These are phyloP conservation scores for Schoenoplectus triqueter DNA, from an alignment of 202 grass and related monocot species.

Conservation along the genomic window DNA sequence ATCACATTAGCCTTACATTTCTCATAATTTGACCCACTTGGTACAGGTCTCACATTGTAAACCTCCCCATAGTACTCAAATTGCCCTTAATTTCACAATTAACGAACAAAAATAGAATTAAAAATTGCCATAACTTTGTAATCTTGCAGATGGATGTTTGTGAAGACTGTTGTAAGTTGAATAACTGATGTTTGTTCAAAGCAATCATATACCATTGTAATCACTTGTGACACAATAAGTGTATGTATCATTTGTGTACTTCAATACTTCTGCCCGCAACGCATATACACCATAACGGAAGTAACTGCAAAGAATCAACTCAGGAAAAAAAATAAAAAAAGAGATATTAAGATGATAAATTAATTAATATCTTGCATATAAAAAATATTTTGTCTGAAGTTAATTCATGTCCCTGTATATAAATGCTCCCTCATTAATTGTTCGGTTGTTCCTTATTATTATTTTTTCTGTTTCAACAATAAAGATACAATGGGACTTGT, in stretches of 20 bases:
- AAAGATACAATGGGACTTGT: background rate
- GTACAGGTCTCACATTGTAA: constrained; percentile 42
- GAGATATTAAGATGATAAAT: background rate
- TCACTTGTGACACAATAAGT: constrained; percentile 44
- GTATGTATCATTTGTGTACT: constrained; percentile 33
- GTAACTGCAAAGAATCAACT: constrained; percentile 41
- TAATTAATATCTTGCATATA: background rate
- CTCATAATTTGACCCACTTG: constrained; percentile 35
- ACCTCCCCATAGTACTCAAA: constrained; percentile 44
- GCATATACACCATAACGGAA: constrained; percentile 44
- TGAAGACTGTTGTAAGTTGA: no score
- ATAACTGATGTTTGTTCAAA: background rate
- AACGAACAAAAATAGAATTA: background rate
- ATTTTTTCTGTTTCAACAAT: background rate
- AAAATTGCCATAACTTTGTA: background rate
- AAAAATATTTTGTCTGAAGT: no score
- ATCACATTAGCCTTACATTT: constrained; percentile 39
- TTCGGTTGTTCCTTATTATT: no score
- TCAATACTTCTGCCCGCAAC: constrained; percentile 49
- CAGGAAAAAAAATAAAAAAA: background rate
- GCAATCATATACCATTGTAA: constrained; percentile 42
- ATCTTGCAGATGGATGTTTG: no score
- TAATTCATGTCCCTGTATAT: no score
- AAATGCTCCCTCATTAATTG: no score
- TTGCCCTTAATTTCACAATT: constrained; percentile 19